These are phyloP conservation scores for Fusarium abutilonis DNA, from an alignment of 2,329 filamentous ascomycete genomes.

Conservation along the genomic window DNA sequence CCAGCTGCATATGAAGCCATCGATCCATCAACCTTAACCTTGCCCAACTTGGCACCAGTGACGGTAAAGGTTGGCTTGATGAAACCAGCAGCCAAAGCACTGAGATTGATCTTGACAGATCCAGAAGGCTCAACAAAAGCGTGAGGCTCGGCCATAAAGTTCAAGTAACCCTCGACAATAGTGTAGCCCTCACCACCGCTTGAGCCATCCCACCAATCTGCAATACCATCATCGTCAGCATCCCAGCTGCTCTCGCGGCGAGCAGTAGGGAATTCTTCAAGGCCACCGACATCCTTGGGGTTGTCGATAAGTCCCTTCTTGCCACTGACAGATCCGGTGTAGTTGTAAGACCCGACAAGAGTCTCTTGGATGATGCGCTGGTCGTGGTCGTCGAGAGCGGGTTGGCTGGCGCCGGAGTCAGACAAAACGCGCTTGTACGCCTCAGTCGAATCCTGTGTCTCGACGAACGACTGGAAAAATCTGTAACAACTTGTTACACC, in stretches of 20 bases:
- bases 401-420: conserved; percentile 47
- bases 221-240: conserved; percentile 48
- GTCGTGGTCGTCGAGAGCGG: conserved; percentile 48
- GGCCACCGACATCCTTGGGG: conserved; percentile 47
- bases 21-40: background rate
- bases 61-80: conserved; percentile 2
- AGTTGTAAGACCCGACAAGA: conserved; percentile 44
- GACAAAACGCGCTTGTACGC: conserved; percentile 51
- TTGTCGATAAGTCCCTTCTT: conserved; percentile 50
- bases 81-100: conserved; percentile 39
- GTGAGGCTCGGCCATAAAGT: conserved; percentile 51
- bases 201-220: conserved; percentile 50
- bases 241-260: conserved; percentile 46
- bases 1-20: background rate
- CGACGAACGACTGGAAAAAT: conserved; percentile 47
- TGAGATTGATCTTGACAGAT: conserved; percentile 42
- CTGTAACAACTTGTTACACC: background rate
- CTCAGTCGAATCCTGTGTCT: conserved; percentile 46
- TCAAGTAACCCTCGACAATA: conserved; percentile 48
- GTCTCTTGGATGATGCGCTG: conserved; percentile 49
- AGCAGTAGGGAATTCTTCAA: conserved; percentile 47
- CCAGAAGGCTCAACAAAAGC: conserved; percentile 43
- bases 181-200: conserved; percentile 48
- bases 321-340: conserved; percentile 45
- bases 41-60: conserved; percentile 1